Conservation (phyloP, 352 stramenopile genomes). For the Pilasporangium apinafurcum region DNA sequence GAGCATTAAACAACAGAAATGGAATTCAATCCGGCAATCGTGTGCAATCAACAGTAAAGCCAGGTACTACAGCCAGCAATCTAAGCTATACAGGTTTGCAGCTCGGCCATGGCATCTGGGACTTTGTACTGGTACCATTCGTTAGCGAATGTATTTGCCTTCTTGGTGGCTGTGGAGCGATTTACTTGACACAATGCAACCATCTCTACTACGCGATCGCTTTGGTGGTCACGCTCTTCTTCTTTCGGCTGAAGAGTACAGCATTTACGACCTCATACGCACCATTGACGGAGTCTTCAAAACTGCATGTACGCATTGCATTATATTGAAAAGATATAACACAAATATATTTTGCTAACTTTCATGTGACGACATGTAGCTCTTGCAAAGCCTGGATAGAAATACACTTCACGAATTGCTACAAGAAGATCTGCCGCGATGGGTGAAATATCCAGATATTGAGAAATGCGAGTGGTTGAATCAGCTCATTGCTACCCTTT, state of each 20-base stretch:
- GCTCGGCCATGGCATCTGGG: slow-evolving; percentile 19
- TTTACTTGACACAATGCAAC: slow-evolving; percentile 12
- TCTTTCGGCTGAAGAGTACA: slow-evolving; percentile 31
- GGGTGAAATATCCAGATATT: slow-evolving; percentile 40
- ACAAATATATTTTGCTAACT: neutral
- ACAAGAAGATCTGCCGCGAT: slow-evolving; percentile 30
- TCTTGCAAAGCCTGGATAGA: slow-evolving; percentile 26
- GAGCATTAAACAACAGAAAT: no score
- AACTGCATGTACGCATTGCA: slow-evolving; percentile 14
- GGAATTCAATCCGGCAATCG: no score
- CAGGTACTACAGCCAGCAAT: neutral
- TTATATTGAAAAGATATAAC: no score
- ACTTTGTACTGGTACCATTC: slow-evolving; percentile 19
- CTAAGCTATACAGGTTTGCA: slow-evolving; percentile 11
- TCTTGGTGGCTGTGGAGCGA: slow-evolving; percentile 10
- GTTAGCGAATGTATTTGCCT: slow-evolving; percentile 24
- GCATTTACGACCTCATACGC: slow-evolving; percentile 15
- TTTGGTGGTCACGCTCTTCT: slow-evolving; percentile 20
- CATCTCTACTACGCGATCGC: slow-evolving; percentile 12
- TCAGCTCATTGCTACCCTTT: slow-evolving; percentile 30
- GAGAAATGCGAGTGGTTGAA: slow-evolving; percentile 47
- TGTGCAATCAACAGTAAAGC: neutral
- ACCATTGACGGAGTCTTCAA: slow-evolving; percentile 22
- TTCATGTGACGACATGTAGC: neutral
- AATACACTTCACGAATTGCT: slow-evolving; percentile 34